Conservation (phyloP, 371 early-diverging fungal genomes). For the Chytridium lagenaria region DNA sequence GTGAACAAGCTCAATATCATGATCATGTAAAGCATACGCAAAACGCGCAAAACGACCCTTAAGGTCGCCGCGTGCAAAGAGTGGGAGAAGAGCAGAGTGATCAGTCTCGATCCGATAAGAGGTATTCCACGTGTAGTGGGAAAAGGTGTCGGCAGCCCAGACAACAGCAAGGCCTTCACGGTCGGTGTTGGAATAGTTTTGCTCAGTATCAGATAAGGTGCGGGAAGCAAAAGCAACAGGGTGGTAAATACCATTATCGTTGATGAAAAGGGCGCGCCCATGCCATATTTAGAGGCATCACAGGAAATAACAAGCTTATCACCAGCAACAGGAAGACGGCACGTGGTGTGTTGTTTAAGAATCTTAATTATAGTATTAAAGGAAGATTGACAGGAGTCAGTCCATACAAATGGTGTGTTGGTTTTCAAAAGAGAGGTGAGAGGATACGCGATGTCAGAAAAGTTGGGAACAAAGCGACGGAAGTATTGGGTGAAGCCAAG, state of each 20-base stretch:
- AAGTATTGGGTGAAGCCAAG: slow-evolving; percentile 63
- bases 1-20: slow-evolving; percentile 24
- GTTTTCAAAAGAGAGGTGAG: slow-evolving; percentile 49
- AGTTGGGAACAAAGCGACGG: slow-evolving; percentile 55
- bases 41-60: slow-evolving; percentile 30
- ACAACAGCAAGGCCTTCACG: slow-evolving; percentile 33
- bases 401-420: neutral
- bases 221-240: slow-evolving; percentile 33
- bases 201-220: slow-evolving; percentile 16
- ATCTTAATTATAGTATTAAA: neutral
- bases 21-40: slow-evolving; percentile 23
- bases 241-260: neutral
- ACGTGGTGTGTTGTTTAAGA: slow-evolving; percentile 1
- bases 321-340: neutral
- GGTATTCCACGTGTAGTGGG: slow-evolving; percentile 13
- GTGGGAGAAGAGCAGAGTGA: slow-evolving; percentile 24
- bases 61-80: slow-evolving; percentile 26
- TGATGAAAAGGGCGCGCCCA: slow-evolving; percentile 23
- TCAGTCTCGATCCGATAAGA: slow-evolving; percentile 29
- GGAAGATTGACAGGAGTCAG: neutral
- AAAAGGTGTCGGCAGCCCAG: slow-evolving; percentile 26
- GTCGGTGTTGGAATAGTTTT: slow-evolving; percentile 32
- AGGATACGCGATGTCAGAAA: slow-evolving; percentile 50
- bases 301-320: slow-evolving; percentile 27
- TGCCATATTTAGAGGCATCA: slow-evolving; percentile 21